Evolutionary conservation across 768 basidiomycete species (phyloP), one percentile per base, ranked within the genome.

Genomic region (Roridomyces roridus): DNA sequence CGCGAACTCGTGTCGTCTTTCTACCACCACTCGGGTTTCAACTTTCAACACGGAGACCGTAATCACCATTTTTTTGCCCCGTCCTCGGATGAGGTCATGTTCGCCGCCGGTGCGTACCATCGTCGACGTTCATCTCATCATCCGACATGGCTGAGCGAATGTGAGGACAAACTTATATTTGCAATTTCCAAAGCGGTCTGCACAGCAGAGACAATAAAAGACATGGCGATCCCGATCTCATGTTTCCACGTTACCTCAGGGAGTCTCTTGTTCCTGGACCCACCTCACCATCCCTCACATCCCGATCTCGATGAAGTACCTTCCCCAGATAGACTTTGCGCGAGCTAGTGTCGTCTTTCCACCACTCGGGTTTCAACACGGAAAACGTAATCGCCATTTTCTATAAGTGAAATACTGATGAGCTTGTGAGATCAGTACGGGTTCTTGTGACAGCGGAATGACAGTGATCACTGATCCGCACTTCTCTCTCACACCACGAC

Each of bases 81-180:
- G n/a, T n/a, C n/a, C n/a, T n/a, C n/a, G n/a, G n/a, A n/a, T n/a
- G n/a, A n/a, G n/a, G n/a, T n/a, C n/a, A n/a, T n/a, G n/a, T n/a
- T n/a, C n/a, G n/a, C 35, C 17, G 10, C 25, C 41, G n/a, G 28
- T 15, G 12, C 80, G 34, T 67, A 91, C 92, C 82, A 45, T 94
- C 93, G 71, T 94, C 92, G 66, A 94, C 91, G 67, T 89, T 91
- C 92, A 94, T 94, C 69, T 89, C 92, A 77, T 94, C 91, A 81
- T 92, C 92, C 52, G 91, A 92, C 92, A 93, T 94, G 74, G 43
- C n/a, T n/a, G n/a, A n/a, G n/a, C 20, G 73, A 69, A 17, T 12
- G 21, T 25, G 26, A 34, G 10, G 11, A 15, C 15, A n/a, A 15
- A 8, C 11, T n/a, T 11, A 34, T 34, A 34, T 34, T 34, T 8